Percentiles rank a stretch among this genome's conserved stretches.
phyloP scores from a whole-genome alignment of 345 rosid species.

The Eucalyptus globulus region DNA sequence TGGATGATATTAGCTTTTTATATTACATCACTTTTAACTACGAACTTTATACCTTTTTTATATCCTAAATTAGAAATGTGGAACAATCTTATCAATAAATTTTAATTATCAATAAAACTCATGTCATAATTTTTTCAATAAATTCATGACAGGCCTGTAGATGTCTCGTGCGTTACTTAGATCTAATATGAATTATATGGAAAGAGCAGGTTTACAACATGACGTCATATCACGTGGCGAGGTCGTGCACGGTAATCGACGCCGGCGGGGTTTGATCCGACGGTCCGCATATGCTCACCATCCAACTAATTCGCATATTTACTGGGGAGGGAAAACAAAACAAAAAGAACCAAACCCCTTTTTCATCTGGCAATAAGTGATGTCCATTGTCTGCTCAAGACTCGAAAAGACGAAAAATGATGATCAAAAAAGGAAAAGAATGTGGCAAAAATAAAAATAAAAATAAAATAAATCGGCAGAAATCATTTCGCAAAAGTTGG shows the following conservation, averaged over 20 bases:
- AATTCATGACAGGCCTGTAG: background rate
- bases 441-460: background rate
- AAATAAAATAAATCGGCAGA: background rate
- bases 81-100: background rate
- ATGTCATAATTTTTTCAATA: background rate
- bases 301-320: background rate
- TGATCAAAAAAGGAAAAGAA: background rate
- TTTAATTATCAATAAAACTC: background rate
- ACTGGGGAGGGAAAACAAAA: background rate
- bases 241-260: background rate
- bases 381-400: background rate
- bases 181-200: background rate
- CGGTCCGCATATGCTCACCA: background rate
- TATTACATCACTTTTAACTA: background rate
- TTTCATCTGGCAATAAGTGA: background rate
- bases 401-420: background rate
- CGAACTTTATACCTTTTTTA: background rate
- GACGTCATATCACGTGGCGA: background rate
- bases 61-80: background rate
- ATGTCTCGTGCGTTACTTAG: background rate
- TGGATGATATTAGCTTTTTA: background rate
- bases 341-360: background rate
- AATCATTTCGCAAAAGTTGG: background rate
- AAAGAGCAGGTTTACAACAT: too few species aligned
- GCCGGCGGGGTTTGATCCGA: background rate